A percentile compares a stretch with the other conserved stretches of the same genome.
phyloP scores from a whole-genome alignment of 2,329 filamentous ascomycete species.

The Botrytis porri region DNA sequence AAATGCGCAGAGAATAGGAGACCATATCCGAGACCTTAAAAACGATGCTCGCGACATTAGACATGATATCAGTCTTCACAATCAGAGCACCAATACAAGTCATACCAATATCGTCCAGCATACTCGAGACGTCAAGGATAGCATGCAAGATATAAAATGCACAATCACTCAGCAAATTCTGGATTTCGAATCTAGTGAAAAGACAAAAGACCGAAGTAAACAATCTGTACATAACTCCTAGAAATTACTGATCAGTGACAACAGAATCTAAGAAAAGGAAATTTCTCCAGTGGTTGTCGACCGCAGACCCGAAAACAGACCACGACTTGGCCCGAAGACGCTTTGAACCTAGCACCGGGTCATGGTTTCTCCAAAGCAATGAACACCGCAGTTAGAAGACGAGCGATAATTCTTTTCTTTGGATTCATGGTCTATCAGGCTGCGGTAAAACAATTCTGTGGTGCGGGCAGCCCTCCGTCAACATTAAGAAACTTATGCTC shows the following conservation, averaged over 20 bases:
- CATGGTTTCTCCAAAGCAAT: background rate
- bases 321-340: background rate
- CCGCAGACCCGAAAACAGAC: background rate
- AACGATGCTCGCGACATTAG: background rate
- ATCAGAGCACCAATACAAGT: background rate
- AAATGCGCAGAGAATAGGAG: background rate
- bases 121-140: background rate
- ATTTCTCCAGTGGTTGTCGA: background rate
- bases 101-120: background rate
- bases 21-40: background rate
- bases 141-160: background rate
- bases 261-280: background rate
- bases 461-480: background rate
- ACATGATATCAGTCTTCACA: background rate
- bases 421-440: conserved; percentile 5
- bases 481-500: background rate
- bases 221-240: too few species aligned
- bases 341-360: background rate
- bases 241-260: background rate
- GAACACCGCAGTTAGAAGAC: background rate
- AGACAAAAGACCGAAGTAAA: background rate
- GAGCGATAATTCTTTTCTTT: background rate
- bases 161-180: background rate
- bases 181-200: too few species aligned
- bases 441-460: conserved; percentile 5